Conservation (phyloP, 1,139 yeast genomes). For the Blastobotrys apis region DNA sequence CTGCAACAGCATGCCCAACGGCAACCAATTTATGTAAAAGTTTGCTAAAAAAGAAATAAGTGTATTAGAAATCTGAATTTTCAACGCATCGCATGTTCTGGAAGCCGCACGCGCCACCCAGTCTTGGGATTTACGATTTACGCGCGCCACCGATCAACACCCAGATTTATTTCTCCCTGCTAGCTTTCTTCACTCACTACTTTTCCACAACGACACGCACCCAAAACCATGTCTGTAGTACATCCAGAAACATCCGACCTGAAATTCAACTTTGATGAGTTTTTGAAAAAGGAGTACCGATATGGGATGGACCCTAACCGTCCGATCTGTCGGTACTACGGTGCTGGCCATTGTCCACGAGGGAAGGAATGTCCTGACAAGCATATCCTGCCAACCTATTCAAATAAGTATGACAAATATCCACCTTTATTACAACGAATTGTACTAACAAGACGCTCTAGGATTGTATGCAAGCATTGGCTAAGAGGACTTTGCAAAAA, state of each 20-base stretch:
- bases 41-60: constrained; percentile 21
- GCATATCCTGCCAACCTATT: constrained; percentile 77
- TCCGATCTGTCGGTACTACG: constrained; percentile 79
- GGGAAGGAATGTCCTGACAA: constrained; percentile 84
- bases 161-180: no score
- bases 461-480: constrained; percentile 98
- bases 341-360: constrained; percentile 75
- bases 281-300: constrained; percentile 71
- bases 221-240: constrained; percentile 15
- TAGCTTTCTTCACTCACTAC: no score
- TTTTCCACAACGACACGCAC: no score
- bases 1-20: constrained; percentile 33
- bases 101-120: no score
- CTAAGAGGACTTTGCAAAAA: constrained; percentile 93
- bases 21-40: constrained; percentile 36
- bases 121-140: no score
- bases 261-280: constrained; percentile 77
- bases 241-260: constrained; percentile 38
- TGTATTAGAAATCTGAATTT: neutral
- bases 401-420: no score
- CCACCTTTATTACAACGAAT: constrained; percentile 17
- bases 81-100: no score
- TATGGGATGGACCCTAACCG: constrained; percentile 86
- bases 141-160: no score
- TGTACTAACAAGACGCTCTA: no score